Evolutionary conservation across 2,329 filamentous ascomycete genomes (phyloP), one percentile per base, ranked within the genome.

Genomic region (Tolypocladium tropicale): DNA sequence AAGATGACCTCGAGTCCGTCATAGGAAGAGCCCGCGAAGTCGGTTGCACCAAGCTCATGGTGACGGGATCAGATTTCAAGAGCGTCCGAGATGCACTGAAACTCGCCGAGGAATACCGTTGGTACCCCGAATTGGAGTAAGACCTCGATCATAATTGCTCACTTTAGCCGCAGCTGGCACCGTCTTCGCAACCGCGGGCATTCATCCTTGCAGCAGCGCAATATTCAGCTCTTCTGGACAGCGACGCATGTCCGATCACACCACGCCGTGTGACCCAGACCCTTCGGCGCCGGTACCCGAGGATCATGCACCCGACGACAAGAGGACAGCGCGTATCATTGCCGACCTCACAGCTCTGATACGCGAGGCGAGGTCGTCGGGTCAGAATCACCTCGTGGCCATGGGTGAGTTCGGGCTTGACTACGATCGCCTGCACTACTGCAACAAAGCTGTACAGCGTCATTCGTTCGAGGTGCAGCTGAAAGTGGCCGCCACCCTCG

Each of bases 391-490:
- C 39, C 78, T 89, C 43, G 85, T 90, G 1, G 93, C 94, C 7
- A 91, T 96, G 68, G 94, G 94, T 52, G 94, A 99, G 72, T 90
- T 99, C 59, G 94, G 94, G 2, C 85, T 99, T 4, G 94, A 99
- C 73, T 99, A 97, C 68, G 94, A 99, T 73, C 84, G 94, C 2
- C 76, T 99, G 37, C 88, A 90, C 64, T 86, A 92, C 65, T 91
- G 89, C 66, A 83, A 86, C 41, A 89, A 86, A 65, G 84, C 86
- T 28, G 81, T 86, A 18, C 94, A 99, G 71, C 76, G 92, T 33
- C 86, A 90, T 66, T 91, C 90, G 58, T 99, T 99, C 69, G 83
- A 85, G 46, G 81, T 82, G 7, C 94, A 99, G 70, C 80, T 97
- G 4, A 81, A 87, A 56, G 77, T 97, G 4, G 91, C 89, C 0